Evolutionary conservation across 257 asterid species (phyloP), one percentile per base, ranked within the genome.

Genomic region (Linderniella brevidens): DNA sequence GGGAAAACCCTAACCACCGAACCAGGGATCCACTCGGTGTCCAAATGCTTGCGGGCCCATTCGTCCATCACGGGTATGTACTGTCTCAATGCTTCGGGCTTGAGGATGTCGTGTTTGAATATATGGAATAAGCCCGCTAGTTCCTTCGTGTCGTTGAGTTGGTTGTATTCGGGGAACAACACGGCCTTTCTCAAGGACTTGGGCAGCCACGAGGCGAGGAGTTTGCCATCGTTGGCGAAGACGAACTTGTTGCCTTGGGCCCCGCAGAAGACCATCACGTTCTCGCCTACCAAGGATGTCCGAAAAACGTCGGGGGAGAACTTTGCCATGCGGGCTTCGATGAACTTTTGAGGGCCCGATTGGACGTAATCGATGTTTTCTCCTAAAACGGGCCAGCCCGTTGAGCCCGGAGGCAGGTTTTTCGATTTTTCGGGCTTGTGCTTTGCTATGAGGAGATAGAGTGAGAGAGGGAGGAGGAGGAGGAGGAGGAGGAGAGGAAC

Each of bases 271-370:
- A 40, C 15, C 44, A 11, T 13, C 15, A 11, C 4, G 2, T 13
- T 11, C 4, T 40, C 44, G 15, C 44, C 44, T 3, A 13, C 3
- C 5, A 40, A 9, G 5, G 14, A 11, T 4, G 13, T 40, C 9
- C 15, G 44, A 11, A 11, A 11, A 1, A 13, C 15, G 44, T 11
- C 15, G 44, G 44, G 44, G 44, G 44, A 13, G 36, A 53, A 37
- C 39, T 55, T 65, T 10, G 39, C 48, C 65, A 69, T 65, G 19
- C 72, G 58, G 11, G 46, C 64, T 10, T 9, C 1, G 9, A 64
- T 41, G 13, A 61, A 65, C n/a, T 42, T 69, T 14, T 65, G 49
- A 3, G 69, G 66, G 16, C 32, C 32, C 32, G 32, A 25, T 3
- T 2, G 32, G 32, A 6, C 32, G 32, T 2, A 25, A 2, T 2